Percentiles rank a stretch among this genome's conserved stretches.
Conservation (phyloP, 176 grass and related monocot genomes). For the Phoenix roebelenii region DNA sequence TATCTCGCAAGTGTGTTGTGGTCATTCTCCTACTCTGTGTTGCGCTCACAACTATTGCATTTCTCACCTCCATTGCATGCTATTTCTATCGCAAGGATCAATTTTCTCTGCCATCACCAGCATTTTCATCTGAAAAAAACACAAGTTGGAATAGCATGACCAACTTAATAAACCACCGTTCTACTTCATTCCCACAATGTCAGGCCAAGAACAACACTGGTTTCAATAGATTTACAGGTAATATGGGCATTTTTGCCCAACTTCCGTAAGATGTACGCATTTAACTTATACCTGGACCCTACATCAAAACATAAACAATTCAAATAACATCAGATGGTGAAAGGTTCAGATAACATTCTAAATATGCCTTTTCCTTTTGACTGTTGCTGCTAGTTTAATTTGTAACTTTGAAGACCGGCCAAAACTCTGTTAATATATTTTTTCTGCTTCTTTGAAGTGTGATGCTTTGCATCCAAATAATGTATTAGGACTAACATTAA, state of each 20-base stretch:
- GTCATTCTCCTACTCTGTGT: conserved; percentile 62
- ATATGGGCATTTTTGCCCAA: neutral
- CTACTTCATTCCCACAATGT: conserved; percentile 32
- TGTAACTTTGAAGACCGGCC: too few species aligned
- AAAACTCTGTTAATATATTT: too few species aligned
- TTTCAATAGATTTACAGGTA: conserved; percentile 45
- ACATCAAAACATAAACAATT: too few species aligned
- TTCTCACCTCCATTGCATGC: conserved; percentile 40
- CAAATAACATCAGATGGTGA: too few species aligned
- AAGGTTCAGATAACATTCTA: too few species aligned
- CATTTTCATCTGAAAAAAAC: conserved; percentile 57
- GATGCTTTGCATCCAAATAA: conserved; percentile 4
- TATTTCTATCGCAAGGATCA: conserved; percentile 66
- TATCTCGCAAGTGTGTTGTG: conserved; percentile 49
- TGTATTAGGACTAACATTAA: neutral
- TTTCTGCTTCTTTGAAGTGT: too few species aligned
- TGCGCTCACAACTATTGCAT: conserved; percentile 51
- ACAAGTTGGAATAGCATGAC: conserved; percentile 74
- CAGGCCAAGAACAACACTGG: conserved; percentile 26
- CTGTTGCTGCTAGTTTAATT: too few species aligned
- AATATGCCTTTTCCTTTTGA: too few species aligned
- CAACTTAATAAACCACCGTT: conserved; percentile 64
- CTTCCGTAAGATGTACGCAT: neutral
- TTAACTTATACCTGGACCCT: neutral
- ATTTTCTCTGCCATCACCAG: conserved; percentile 29